phyloP scores from a whole-genome alignment of 2,329 filamentous ascomycete species.

The Aspergillus spinulosporus region DNA sequence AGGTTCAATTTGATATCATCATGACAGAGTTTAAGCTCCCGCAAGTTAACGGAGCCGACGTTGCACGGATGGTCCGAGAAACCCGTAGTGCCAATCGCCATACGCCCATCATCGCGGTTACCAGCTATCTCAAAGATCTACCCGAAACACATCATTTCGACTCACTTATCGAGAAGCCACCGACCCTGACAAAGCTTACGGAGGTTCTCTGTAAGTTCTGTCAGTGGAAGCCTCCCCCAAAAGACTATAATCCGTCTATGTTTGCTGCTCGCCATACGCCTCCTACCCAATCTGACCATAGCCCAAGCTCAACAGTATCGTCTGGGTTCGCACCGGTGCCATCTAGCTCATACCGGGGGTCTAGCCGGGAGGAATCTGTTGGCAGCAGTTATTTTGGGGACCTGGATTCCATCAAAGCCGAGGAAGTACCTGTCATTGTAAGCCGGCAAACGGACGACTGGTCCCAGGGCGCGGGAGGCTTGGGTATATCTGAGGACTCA shows the following conservation, averaged over 20 bases:
- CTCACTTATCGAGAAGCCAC: conserved; percentile 92
- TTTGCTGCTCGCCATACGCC: conserved; percentile 64
- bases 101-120: conserved; percentile 94
- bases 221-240: conserved; percentile 83
- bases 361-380: conserved; percentile 84
- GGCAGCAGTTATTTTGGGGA: conserved; percentile 82
- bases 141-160: conserved; percentile 96
- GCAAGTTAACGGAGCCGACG: conserved; percentile 90
- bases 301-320: conserved; percentile 77
- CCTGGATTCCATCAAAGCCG: conserved; percentile 72
- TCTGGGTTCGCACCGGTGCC: conserved; percentile 68
- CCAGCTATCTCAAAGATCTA: conserved; percentile 95
- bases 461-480: conserved; percentile 64
- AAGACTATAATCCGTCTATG: conserved; percentile 58
- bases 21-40: conserved; percentile 97
- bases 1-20: conserved; percentile 98
- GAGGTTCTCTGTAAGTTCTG: conserved; percentile 86
- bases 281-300: conserved; percentile 68
- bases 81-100: conserved; percentile 93
- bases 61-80: conserved; percentile 95
- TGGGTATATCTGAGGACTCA: conserved; percentile 71
- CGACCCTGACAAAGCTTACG: conserved; percentile 84
- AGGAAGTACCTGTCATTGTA: conserved; percentile 75
- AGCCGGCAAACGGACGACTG: conserved; percentile 76
- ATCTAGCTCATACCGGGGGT: conserved; percentile 74